Evolutionary conservation across 495 filamentous ascomycete species (phyloP).

Genomic region (Achaetomiella virescens): DNA sequence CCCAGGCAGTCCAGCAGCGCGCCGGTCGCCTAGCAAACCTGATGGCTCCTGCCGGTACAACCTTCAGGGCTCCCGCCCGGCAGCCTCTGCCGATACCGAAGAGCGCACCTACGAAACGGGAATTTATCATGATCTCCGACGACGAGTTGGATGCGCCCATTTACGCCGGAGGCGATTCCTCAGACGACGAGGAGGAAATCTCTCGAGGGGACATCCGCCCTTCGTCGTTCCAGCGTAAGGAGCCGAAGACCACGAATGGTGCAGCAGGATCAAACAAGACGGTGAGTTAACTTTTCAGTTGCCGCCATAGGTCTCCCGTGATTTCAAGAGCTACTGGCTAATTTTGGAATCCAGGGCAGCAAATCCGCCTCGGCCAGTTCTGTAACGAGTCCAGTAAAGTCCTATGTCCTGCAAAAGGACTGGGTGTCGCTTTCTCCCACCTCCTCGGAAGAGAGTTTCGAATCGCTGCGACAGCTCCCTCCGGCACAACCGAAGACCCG

Average conservation of each 20-base stretch:
- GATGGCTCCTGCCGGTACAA: constrained; percentile 76
- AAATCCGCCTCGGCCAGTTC: constrained; percentile 17
- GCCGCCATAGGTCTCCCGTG: not conserved
- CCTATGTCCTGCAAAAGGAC: constrained; percentile 19
- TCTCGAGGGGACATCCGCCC: constrained; percentile 63
- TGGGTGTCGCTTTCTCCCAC: constrained; percentile 24
- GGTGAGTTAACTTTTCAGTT: constrained; percentile 5
- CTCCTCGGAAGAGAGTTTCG: constrained; percentile 12
- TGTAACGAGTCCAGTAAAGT: constrained; percentile 16
- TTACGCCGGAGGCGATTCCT: constrained; percentile 33
- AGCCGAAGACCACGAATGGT: constrained; percentile 7
- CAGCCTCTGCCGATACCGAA: constrained; percentile 8
- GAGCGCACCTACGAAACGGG: constrained; percentile 16
- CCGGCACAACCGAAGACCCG: constrained; percentile 11
- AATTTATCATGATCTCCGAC: constrained; percentile 39
- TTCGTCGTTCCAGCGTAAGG: constrained; percentile 48
- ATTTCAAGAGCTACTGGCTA: not conserved
- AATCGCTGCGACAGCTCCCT: constrained; percentile 10
- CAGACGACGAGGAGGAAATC: constrained; percentile 36
- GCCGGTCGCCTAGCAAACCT: constrained; percentile 44
- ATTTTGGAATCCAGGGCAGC: not conserved
- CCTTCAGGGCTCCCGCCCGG: constrained; percentile 49
- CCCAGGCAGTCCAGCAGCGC: constrained; percentile 15
- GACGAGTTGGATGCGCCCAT: constrained; percentile 36
- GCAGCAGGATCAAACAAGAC: constrained; percentile 6